Evolutionary conservation across 2,329 filamentous ascomycete species (phyloP), one percentile per base, ranked within the genome.

Genomic region (Ophioceras dolichostomum): DNA sequence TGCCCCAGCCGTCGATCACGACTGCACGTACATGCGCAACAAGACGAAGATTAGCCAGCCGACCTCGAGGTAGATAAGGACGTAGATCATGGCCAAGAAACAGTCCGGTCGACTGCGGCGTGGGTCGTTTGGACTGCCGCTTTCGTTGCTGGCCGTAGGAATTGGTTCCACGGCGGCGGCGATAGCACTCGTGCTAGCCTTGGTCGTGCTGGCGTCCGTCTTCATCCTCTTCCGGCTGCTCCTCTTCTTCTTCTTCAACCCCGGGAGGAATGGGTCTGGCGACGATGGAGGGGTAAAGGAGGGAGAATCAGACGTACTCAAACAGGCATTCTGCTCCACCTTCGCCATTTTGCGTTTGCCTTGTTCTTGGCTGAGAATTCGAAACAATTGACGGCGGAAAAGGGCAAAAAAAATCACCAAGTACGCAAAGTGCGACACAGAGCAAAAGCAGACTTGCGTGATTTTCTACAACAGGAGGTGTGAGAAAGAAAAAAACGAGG

Each of bases 1-100:
- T 76, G 56, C 91, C 91, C 91, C 91, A 98, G 56, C 91, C 91
- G 67, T 98, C 91, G 70, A 98, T 98, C 65, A 96, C 91, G 74
- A 98, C 83, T 87, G 39, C 56, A 57, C 87, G 39, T 56, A 57
- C 36, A 58, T 60, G 47, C 63, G 63, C 48, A 69, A 55, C 36
- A 75, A 54, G 55, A 73, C 57, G 51, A 70, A 59, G 42, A 72
- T 73, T 70, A 76, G 70, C 70, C 68, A 76, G 41, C 61, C 64
- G 40, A 73, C 50, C 55, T 76, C 68, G 40, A 76, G 54, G 48
- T 74, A 74, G 40, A 73, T 49, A 45, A 76, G 59, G 43, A 69
- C 55, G 48, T 70, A 73, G 51, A 66, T 67, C 38, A 60, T 52
- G 37, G 62, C 57, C 37, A 73, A 59, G 39, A 70, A 48, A 43